Evolutionary conservation across 768 basidiomycete species (phyloP), one percentile per base, ranked within the genome.

Genomic region (Psilocybe subaeruginosa): DNA sequence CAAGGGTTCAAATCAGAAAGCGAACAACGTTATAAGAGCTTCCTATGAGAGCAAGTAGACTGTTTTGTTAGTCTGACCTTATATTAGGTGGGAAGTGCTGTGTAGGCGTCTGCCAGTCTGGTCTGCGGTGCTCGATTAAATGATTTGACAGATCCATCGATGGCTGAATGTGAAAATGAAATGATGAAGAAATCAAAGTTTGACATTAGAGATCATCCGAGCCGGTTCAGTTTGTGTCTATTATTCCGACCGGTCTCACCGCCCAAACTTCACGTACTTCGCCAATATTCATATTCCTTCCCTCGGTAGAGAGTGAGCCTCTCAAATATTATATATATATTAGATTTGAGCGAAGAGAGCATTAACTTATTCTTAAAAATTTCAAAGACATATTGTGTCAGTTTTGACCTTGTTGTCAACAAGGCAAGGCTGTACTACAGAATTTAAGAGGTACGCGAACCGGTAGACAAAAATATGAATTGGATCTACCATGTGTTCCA

Each of bases 391-490:
- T 14, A 33, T 39, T 16, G n/a, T 33, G n/a, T 12, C 12, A 14
- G 30, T 19, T 49, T n/a, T 11, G 23, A 30, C 29, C 51, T 53
- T 53, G 51, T 35, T 48, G 56, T 51, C 49, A 58, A 57, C 41
- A 17, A 58, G 47, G 43, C 27, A 58, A 59, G 58, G 62, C 62
- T 63, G 62, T 63, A 63, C 62, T 48, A 47, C 53, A 37, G 33
- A 56, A 19, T 6, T 17, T 45, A 39, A 35, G 47, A 33, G 50
- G 56, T 47, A 62, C 51, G 61, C 56, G 58, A 63, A 54, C 54
- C 52, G 51, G 56, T 29, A 48, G 50, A 53, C 43, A 31, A 49
- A 23, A 45, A 37, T 39, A 23, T 55, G 54, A 50, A 49, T 30
- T 29, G 12, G 11, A 50, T 43, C 43, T 48, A 30, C 12, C 61